phyloP scores from a whole-genome alignment of 768 basidiomycete species.

The Tricholoma flavovirens region DNA sequence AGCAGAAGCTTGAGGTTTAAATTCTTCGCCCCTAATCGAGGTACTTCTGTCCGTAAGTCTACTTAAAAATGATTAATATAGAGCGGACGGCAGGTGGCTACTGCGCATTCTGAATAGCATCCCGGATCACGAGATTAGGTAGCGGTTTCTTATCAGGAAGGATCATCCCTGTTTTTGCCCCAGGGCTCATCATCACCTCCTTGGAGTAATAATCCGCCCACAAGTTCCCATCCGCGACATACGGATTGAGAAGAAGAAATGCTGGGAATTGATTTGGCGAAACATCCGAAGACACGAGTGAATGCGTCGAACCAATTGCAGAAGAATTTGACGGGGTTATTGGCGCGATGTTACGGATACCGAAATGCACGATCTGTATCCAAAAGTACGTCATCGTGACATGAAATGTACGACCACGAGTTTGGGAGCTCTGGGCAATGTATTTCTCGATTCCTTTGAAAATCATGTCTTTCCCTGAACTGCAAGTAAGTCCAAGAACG shows the following conservation, averaged over 20 bases:
- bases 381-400: slow-evolving; percentile 48
- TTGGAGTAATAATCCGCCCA: slow-evolving; percentile 41
- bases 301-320: neutral
- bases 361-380: slow-evolving; percentile 45
- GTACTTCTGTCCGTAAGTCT: slow-evolving; percentile 39
- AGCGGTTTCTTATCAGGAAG: slow-evolving; percentile 40
- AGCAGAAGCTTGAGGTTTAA: no score
- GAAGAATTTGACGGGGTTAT: slow-evolving; percentile 3
- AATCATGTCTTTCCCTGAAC: slow-evolving; percentile 37
- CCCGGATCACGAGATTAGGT: slow-evolving; percentile 33
- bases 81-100: slow-evolving; percentile 5
- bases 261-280: slow-evolving; percentile 27
- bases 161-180: slow-evolving; percentile 36
- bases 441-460: slow-evolving; percentile 38
- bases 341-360: slow-evolving; percentile 33
- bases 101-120: slow-evolving; percentile 19
- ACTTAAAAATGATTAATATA: slow-evolving; percentile 36
- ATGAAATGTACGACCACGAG: slow-evolving; percentile 34
- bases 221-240: slow-evolving; percentile 34
- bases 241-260: slow-evolving; percentile 36
- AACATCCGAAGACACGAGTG: slow-evolving; percentile 5
- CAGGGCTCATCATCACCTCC: slow-evolving; percentile 36
- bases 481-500: neutral
- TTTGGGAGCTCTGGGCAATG: slow-evolving; percentile 30
- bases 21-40: no score